Base-by-base conservation (phyloP, 1,139 yeast genomes). In the Kodamaea alishanica region DNA sequence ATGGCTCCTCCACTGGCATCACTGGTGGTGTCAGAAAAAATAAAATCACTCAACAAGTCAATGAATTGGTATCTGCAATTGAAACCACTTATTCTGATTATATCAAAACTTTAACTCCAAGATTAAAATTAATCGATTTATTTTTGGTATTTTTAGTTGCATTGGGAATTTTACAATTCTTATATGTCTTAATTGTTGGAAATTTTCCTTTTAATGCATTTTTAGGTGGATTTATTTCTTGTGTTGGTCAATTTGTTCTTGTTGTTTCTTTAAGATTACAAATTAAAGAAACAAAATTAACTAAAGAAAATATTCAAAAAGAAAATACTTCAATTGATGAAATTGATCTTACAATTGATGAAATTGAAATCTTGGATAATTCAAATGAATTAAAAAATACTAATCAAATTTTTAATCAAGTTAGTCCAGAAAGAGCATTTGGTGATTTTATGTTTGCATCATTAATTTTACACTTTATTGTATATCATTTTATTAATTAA, bases 141-240 rank as follows among this genome's bases (percentile, higher is more conserved):
- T 92, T 90, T 57, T 72, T 92, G 57, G 77, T 61, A 23, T 89
- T 87, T 50, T 65, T 92, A 44, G 90, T 92, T 9, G 61, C 69
- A 0, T 68, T 88, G 45, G 98, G 96, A 0, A 66, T 77, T 2
- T 63, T 86, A 34, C 97, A 92, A 63, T 87, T 89, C 58, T 63
- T 73, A 5, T 89, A 89, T 59, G 87, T 86, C 45, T 49, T 84
- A 29, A 47, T 89, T 10, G 79, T 89, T 39, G 96, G 97, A 25
- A 87, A 80, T 52, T 94, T 84, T 73, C 99, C 99, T 15, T 92
- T 94, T 75, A 92, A 92, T 64, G 97, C 97, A 26, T 92, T 92
- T 58, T 73, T 92, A 44, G 94, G 96, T 24, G 98, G 98, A 1
- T 92, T 92, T 58, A 78, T 85, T 43, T 72, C 89, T 29, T 87